Evolutionary conservation across 805 yeast genomes (phyloP).

Genomic region (Aciculoconidium aculeatum): DNA sequence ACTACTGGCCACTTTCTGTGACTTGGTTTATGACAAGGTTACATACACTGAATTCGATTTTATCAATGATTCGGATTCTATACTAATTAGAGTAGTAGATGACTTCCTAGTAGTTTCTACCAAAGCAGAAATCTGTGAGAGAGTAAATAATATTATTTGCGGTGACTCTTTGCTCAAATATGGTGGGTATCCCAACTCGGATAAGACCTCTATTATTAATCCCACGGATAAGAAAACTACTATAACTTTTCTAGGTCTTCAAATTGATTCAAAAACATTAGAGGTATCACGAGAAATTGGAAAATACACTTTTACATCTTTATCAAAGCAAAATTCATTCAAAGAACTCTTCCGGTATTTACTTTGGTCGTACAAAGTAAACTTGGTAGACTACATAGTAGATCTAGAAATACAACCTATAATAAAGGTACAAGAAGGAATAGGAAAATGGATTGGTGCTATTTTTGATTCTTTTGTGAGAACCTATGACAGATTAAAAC

Average conservation of each 20-base stretch:
- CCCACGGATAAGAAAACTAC: slow-evolving; percentile 5
- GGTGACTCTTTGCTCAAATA: slow-evolving; percentile 17
- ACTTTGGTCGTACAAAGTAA: slow-evolving; percentile 15
- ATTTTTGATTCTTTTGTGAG: slow-evolving; percentile 8
- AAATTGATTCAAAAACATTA: slow-evolving; percentile 17
- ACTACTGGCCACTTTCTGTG: slow-evolving; percentile 69
- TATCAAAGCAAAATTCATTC: slow-evolving; percentile 12
- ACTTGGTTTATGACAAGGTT: slow-evolving; percentile 61
- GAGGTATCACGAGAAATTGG: slow-evolving; percentile 12
- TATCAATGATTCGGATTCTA: slow-evolving; percentile 16
- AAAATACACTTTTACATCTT: slow-evolving; percentile 7
- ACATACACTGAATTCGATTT: slow-evolving; percentile 33
- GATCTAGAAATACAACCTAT: slow-evolving; percentile 12
- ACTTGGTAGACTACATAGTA: slow-evolving; percentile 16
- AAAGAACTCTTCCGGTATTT: slow-evolving; percentile 16
- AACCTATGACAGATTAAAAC: slow-evolving; percentile 4
- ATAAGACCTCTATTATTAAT: slow-evolving; percentile 19
- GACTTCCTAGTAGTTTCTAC: slow-evolving; percentile 74
- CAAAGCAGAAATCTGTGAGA: slow-evolving; percentile 15
- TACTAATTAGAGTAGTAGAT: slow-evolving; percentile 68
- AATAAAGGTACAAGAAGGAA: slow-evolving; percentile 10
- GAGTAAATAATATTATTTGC: slow-evolving; percentile 13
- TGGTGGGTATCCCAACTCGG: slow-evolving; percentile 32
- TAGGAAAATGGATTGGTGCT: slow-evolving; percentile 6
- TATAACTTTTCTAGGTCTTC: slow-evolving; percentile 27